phyloP scores from a whole-genome alignment of 75 land plant genomes.

The Cupressus sempervirens region DNA sequence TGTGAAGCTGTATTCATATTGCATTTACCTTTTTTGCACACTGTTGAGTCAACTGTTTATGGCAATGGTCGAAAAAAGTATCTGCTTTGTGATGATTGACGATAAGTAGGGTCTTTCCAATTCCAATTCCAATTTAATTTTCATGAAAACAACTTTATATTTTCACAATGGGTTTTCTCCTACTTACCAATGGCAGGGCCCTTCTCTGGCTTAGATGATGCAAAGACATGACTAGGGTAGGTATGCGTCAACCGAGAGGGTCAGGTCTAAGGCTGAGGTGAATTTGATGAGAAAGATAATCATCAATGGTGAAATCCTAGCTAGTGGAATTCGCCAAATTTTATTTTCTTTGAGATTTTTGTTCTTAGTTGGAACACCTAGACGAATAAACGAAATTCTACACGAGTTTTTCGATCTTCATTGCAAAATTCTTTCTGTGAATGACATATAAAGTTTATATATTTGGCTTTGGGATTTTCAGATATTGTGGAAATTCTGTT shows the following conservation, averaged over 20 bases:
- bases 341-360: neutral
- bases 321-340: too few species aligned
- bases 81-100: too few species aligned
- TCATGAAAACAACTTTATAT: too few species aligned
- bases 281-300: neutral
- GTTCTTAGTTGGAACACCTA: neutral
- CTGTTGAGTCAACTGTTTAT: too few species aligned
- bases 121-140: too few species aligned
- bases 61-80: too few species aligned
- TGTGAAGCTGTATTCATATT: neutral
- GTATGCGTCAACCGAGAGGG: too few species aligned
- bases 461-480: neutral
- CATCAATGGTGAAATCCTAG: neutral
- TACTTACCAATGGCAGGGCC: too few species aligned
- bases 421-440: neutral
- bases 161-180: too few species aligned
- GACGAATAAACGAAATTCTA: neutral
- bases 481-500: neutral
- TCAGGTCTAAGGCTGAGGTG: neutral
- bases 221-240: too few species aligned
- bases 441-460: neutral
- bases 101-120: too few species aligned
- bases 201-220: too few species aligned
- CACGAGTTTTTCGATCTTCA: neutral
- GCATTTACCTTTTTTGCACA: neutral